Conservation (phyloP, 352 stramenopile genomes). For the Stephanocyclus meneghinianus region DNA sequence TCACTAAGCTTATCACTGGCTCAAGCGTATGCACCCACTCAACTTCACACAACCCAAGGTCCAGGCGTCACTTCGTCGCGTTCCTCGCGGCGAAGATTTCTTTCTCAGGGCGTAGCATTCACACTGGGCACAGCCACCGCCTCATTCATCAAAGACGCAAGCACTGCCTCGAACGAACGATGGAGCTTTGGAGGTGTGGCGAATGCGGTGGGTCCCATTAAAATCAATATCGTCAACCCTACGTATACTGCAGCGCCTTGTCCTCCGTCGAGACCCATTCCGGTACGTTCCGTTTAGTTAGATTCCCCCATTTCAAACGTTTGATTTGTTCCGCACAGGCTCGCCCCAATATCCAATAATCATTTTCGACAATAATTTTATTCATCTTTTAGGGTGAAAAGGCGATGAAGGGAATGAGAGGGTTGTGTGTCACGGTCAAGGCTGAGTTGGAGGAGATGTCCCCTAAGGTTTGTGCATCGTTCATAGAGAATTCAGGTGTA, state of each 20-base stretch:
- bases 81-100: slow-evolving; percentile 38
- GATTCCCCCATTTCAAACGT: too few species aligned
- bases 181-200: slow-evolving; percentile 25
- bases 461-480: slow-evolving; percentile 42
- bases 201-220: slow-evolving; percentile 72
- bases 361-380: neutral
- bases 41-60: neutral
- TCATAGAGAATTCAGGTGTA: neutral
- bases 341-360: neutral
- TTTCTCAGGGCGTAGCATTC: slow-evolving; percentile 43
- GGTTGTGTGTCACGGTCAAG: slow-evolving; percentile 76
- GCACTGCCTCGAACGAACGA: neutral
- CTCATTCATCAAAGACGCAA: neutral
- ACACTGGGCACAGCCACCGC: slow-evolving; percentile 28
- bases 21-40: neutral
- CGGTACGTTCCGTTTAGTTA: slow-evolving; percentile 11
- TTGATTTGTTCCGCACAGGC: neutral
- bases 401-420: slow-evolving; percentile 82
- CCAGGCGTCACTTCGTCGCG: slow-evolving; percentile 11
- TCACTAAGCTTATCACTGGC: neutral
- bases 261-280: slow-evolving; percentile 72
- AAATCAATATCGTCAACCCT: slow-evolving; percentile 67
- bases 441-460: slow-evolving; percentile 58
- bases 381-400: slow-evolving; percentile 61
- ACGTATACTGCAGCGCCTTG: slow-evolving; percentile 66